A percentile compares a stretch with the other conserved stretches of the same genome.
Evolutionary conservation across 2,329 filamentous ascomycete species (phyloP).

Genomic region (Neodidymelliopsis sp.): DNA sequence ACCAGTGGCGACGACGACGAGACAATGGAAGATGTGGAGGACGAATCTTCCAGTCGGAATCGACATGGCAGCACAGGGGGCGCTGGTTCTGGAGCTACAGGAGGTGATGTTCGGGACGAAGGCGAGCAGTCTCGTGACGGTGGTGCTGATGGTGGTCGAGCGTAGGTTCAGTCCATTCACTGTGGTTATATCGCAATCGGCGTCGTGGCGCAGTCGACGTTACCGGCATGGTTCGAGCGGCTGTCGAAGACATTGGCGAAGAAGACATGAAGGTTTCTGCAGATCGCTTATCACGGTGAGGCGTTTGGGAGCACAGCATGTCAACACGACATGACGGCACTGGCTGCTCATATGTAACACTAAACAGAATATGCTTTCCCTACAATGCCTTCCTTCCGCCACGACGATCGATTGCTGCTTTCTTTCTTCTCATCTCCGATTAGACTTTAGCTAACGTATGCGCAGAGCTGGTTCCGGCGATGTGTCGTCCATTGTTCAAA

Average conservation of each 20-base stretch:
- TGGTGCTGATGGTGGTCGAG: slow-evolving; percentile 95
- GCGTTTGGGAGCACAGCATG: slow-evolving; percentile 43
- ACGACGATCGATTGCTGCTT: slow-evolving; percentile 35
- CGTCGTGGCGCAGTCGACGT: slow-evolving; percentile 48
- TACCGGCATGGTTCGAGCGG: slow-evolving; percentile 27
- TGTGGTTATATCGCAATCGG: slow-evolving; percentile 38
- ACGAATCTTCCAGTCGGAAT: slow-evolving; percentile 39
- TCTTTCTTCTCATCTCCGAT: slow-evolving; percentile 14
- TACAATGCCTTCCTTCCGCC: slow-evolving; percentile 35
- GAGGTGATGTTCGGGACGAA: slow-evolving; percentile 90
- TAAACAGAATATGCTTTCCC: slow-evolving; percentile 46
- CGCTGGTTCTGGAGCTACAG: slow-evolving; percentile 84
- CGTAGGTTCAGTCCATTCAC: slow-evolving; percentile 77
- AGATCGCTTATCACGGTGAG: slow-evolving; percentile 34
- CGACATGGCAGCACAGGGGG: slow-evolving; percentile 68
- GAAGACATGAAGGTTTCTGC: slow-evolving; percentile 25
- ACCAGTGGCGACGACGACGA: slow-evolving; percentile 68
- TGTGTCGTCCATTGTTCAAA: slow-evolving; percentile 80
- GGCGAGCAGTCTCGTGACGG: slow-evolving; percentile 88
- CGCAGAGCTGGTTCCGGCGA: slow-evolving; percentile 64
- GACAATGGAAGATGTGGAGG: slow-evolving; percentile 67
- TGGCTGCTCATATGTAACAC: slow-evolving; percentile 43
- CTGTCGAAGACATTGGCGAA: slow-evolving; percentile 29
- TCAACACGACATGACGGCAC: slow-evolving; percentile 32
- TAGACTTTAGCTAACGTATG: slow-evolving; percentile 31